Evolutionary conservation across 2,329 filamentous ascomycete genomes (phyloP).

Genomic region (Tolypocladium paradoxum): DNA sequence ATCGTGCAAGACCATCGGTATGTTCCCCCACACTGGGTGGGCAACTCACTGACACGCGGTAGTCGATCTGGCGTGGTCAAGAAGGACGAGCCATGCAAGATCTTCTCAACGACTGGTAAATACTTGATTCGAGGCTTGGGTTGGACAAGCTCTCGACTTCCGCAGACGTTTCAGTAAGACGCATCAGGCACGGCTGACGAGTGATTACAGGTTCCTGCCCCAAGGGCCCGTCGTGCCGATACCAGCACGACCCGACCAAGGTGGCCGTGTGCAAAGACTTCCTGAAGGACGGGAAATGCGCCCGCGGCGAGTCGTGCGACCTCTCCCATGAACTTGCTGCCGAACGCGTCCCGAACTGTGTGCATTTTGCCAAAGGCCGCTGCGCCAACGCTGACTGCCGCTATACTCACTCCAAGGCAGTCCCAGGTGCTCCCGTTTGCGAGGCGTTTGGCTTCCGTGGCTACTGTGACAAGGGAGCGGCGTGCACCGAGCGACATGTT

Average conservation of each 20-base stretch:
- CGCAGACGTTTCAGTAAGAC: slow-evolving; percentile 24
- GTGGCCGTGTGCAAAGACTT: slow-evolving; percentile 86
- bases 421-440: slow-evolving; percentile 70
- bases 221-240: slow-evolving; percentile 70
- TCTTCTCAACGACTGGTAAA: slow-evolving; percentile 59
- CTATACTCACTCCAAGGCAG: slow-evolving; percentile 76
- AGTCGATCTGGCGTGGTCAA: slow-evolving; percentile 45
- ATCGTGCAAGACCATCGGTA: slow-evolving; percentile 69
- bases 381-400: slow-evolving; percentile 80
- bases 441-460: slow-evolving; percentile 74
- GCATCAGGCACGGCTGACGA: slow-evolving; percentile 32
- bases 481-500: slow-evolving; percentile 74
- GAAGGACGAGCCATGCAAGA: slow-evolving; percentile 65
- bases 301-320: slow-evolving; percentile 70
- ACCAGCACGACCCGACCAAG: slow-evolving; percentile 73
- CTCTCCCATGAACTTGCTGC: slow-evolving; percentile 79
- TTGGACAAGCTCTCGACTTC: slow-evolving; percentile 8
- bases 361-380: slow-evolving; percentile 82
- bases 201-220: slow-evolving; percentile 62
- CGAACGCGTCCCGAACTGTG: slow-evolving; percentile 76
- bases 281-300: slow-evolving; percentile 68
- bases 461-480: slow-evolving; percentile 74
- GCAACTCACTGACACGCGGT: slow-evolving; percentile 25
- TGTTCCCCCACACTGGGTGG: slow-evolving; percentile 21
- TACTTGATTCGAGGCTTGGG: slow-evolving; percentile 30